These are phyloP conservation scores for Aechmea fasciata DNA, from an alignment of 176 grass and related monocot genomes.

Conservation along the genomic window DNA sequence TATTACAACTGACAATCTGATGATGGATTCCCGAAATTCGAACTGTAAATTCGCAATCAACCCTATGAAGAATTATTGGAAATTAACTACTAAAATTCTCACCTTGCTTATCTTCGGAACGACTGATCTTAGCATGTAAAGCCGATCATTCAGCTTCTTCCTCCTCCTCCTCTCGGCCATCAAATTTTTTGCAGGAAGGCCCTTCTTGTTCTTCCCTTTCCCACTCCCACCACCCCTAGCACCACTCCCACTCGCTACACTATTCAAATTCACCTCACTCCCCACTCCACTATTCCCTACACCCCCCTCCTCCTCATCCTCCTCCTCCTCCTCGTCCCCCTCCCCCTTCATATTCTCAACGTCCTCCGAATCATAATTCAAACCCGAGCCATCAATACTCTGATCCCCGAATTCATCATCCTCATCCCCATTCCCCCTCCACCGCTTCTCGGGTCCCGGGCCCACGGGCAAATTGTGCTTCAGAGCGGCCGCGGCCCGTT, in stretches of 20 bases:
- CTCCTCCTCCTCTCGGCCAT: constrained; percentile 71
- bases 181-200: constrained; percentile 69
- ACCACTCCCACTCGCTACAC: constrained; percentile 14
- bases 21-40: background rate
- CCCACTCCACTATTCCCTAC: constrained; percentile 8
- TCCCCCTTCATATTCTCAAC: background rate
- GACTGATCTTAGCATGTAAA: constrained; percentile 74
- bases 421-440: constrained; percentile 7
- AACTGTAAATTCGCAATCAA: background rate
- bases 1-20: too few relatives aligned
- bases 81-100: background rate
- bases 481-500: constrained; percentile 22
- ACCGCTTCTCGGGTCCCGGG: background rate
- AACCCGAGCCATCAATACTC: constrained; percentile 14
- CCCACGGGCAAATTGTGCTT: constrained; percentile 2
- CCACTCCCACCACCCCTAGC: constrained; percentile 3
- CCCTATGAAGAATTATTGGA: background rate
- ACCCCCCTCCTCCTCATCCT: constrained; percentile 4
- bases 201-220: constrained; percentile 60
- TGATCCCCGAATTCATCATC: constrained; percentile 16
- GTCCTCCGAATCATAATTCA: constrained; percentile 24
- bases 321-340: constrained; percentile 30
- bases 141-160: constrained; percentile 80
- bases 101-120: constrained; percentile 92
- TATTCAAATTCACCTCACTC: constrained; percentile 10